Evolutionary conservation across 257 asterid genomes (phyloP), one percentile per base, ranked within the genome.

Genomic region (Nicotiana tomentosiformis): DNA sequence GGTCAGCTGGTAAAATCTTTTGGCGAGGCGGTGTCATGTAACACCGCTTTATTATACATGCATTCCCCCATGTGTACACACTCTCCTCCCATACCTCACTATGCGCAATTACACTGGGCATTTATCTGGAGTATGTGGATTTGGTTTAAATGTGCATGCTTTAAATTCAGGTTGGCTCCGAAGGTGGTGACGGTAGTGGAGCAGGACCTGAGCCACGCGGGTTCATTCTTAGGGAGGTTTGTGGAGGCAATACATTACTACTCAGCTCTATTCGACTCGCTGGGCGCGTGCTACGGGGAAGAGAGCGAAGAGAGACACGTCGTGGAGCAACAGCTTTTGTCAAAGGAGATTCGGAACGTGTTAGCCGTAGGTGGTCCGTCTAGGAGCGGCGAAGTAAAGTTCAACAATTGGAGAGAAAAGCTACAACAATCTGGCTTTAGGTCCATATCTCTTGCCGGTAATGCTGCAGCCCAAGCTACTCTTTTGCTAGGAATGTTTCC

Each of bases 221-320:
- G 97, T 5, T 90, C 99, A 0, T 96, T 96, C 90, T 62, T 96
- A 82, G 98, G 98, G 53, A 92, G 98, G 82, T 96, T 96, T 23
- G 99, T 96, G 46, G 99, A 96, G 68, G 99, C 99, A 5, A 96
- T 96, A 77, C 99, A 96, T 88, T 94, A 96, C 79, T 96, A 96
- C 90, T 96, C 99, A 0, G 99, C 99, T 2, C 77, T 96, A 87
- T 96, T 96, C 7, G 99, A 96, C 83, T 96, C 99, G 0, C 86
- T 96, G 15, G 99, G 99, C 51, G 98, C 99, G n/a, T 92, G 99
- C 84, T 94, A 93, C 1, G 98, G 96, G 8, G 99, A 96, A 81
- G 98, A 96, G 89, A 96, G 97, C 3, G 99, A 96, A 84, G 99
- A 96, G 66, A 82, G 99, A 23, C 98, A 96, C 17, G 97, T 88